Evolutionary conservation across 2,329 filamentous ascomycete species (phyloP), one percentile per base, ranked within the genome.

Genomic region (Phialocephala sp.): DNA sequence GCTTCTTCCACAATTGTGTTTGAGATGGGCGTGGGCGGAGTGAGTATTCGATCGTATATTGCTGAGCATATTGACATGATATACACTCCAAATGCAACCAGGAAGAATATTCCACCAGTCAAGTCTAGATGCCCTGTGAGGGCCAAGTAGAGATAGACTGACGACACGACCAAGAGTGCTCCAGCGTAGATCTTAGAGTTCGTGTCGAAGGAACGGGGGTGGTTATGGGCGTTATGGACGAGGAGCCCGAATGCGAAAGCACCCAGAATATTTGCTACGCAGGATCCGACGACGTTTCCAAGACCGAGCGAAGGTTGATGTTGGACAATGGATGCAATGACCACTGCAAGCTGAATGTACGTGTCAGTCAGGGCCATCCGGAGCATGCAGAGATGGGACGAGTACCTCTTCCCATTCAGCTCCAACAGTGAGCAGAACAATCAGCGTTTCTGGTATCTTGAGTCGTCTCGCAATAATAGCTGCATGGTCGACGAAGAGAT

Each of bases 401-500:
- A 55, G 27, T 72, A 83, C 82, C 78, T 85, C 83, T 78, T 86
- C 83, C 78, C 80, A 86, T 75, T 85, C 83, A 50, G 79, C 82
- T 22, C 84, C 83, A 15, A 81, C 82, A 3, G 82, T 85, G 55
- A 86, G 75, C 11, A 86, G 77, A 8, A 77, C 80, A 66, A 85
- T 79, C 32, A 85, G 57, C 2, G 80, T 81, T 59, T 80, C 77
- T 0, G 82, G 79, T 36, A 85, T 75, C 4, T 79, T 77, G 2
- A 80, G 72, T 4, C 79, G 79, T 36, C 73, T 77, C 8, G 80
- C 82, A 18, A 85, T 75, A 32, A 80, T 76, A 9, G 80, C 80
- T 6, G 81, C 82, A 62, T 84, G 80, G 65, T 82, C 78, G 66
- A 85, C 77, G 73, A 85, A 84, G 61, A 80, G 81, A 69, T 84